These are phyloP conservation scores for Elongisporangium undulatum DNA, from an alignment of 352 stramenopile species.

Conservation along the genomic window DNA sequence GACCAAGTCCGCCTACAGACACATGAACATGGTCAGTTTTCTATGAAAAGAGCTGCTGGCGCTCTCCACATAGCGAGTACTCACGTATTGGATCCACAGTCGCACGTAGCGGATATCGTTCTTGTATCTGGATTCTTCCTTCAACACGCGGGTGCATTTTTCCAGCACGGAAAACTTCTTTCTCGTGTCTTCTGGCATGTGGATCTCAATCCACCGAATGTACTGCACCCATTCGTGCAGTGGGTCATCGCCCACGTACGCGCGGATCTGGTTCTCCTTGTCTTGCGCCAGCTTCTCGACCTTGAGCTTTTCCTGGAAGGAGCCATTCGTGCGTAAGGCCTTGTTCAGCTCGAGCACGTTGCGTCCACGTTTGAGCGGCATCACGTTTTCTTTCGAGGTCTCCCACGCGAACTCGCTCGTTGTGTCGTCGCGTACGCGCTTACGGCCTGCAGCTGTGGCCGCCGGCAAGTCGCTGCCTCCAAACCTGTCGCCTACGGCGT, in stretches of 20 bases:
- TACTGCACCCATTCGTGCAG: conserved; percentile 67
- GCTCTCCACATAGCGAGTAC: conserved; percentile 8
- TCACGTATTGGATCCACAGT: conserved; percentile 87
- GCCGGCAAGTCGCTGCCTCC: background rate
- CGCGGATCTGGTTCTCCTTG: conserved; percentile 37
- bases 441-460: conserved; percentile 8
- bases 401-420: conserved; percentile 71
- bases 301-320: conserved; percentile 51
- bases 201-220: conserved; percentile 73
- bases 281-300: conserved; percentile 50
- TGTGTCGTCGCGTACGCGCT: conserved; percentile 23
- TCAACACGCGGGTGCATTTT: conserved; percentile 69
- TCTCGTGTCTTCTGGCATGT: conserved; percentile 78
- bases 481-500: conserved; percentile 1
- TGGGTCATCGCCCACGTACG: conserved; percentile 62
- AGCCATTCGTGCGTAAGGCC: conserved; percentile 56
- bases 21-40: conserved; percentile 2
- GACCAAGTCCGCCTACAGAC: conserved; percentile 70
- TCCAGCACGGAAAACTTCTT: conserved; percentile 77
- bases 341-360: conserved; percentile 79
- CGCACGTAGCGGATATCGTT: conserved; percentile 80
- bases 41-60: background rate
- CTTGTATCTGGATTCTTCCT: conserved; percentile 53
- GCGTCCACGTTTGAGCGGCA: conserved; percentile 74
- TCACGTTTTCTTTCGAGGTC: conserved; percentile 85